Evolutionary conservation across 2,329 filamentous ascomycete species (phyloP), one percentile per base, ranked within the genome.

Genomic region (Pseudocercospora crystallina): DNA sequence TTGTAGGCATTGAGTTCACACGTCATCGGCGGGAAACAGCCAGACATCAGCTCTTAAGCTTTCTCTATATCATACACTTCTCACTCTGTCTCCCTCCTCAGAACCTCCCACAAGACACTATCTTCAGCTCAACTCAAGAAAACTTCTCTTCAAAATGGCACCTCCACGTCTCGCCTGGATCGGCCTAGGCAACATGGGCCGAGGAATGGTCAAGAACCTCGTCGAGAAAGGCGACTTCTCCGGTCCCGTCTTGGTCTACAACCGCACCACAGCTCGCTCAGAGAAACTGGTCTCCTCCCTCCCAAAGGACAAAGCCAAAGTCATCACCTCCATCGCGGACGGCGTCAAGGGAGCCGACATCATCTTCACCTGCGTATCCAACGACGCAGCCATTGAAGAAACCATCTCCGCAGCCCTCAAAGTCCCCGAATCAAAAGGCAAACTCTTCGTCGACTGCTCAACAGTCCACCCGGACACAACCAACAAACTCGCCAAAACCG

Each of bases 151-250:
- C 46, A 50, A n/a, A n/a, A 56, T 56, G 49, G 38, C 53, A 13
- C 36, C 36, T 15, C 64, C 65, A 50, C 63, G 64, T n/a, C 37
- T 94, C 44, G 78, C 89, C 61, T 95, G 84, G 83, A 83, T 95
- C 47, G 90, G 90, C 50, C 79, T 95, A 43, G 90, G 90, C 45
- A 95, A 95, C 69, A 95, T 95, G 83, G 90, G 89, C 87, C 74
- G 59, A 38, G 89, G 86, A 57, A 95, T 95, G 88, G 82, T 79
- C 72, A 87, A 85, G 71, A 96, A 95, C 67, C 76, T 96, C 33
- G 84, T 87, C 8, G 79, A 86, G 64, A 96, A 95, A 68, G 89
- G 83, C 29, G 75, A 80, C 30, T 81, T 91, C 26, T 77, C 83
- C 20, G 79, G 82, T 26, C 87, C 90, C 1, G 73, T 96, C 11